phyloP scores from a whole-genome alignment of 2,329 filamentous ascomycete species.

The Venturiaceae sp. region DNA sequence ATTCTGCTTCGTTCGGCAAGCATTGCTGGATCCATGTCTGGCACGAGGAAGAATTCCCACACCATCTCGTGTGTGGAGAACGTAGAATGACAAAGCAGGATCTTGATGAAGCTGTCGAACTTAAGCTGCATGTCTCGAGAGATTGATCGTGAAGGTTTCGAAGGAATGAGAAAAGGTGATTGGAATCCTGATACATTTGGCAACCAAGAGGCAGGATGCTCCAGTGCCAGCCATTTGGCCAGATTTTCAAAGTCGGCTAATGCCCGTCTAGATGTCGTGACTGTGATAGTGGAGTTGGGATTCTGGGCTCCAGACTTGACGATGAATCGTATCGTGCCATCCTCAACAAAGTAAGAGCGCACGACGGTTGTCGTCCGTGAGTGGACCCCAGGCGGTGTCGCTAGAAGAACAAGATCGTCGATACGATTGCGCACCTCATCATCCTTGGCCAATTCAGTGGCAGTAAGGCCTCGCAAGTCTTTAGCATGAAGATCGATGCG shows the following conservation, averaged over 20 bases:
- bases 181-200: slow-evolving; percentile 54
- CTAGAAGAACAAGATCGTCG: slow-evolving; percentile 79
- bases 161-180: slow-evolving; percentile 87
- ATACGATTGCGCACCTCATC: slow-evolving; percentile 95
- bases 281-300: slow-evolving; percentile 73
- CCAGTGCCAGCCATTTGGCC: slow-evolving; percentile 69
- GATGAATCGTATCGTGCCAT: slow-evolving; percentile 84
- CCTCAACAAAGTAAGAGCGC: slow-evolving; percentile 92
- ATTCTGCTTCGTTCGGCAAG: slow-evolving; percentile 80
- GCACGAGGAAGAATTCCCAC: slow-evolving; percentile 98
- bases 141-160: slow-evolving; percentile 78
- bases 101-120: slow-evolving; percentile 80
- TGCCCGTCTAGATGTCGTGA: slow-evolving; percentile 87
- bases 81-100: slow-evolving; percentile 78
- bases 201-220: slow-evolving; percentile 94
- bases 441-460: slow-evolving; percentile 93
- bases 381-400: slow-evolving; percentile 57
- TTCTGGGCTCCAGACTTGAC: slow-evolving; percentile 88
- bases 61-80: slow-evolving; percentile 95
- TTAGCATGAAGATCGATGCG: slow-evolving; percentile 77
- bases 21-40: slow-evolving; percentile 81
- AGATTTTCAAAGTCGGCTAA: slow-evolving; percentile 87
- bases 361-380: slow-evolving; percentile 87
- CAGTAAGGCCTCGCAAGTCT: slow-evolving; percentile 81
- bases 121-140: slow-evolving; percentile 80